These are phyloP conservation scores for Leucaena leucocephala DNA, from an alignment of 306 rosid species.

Conservation along the genomic window DNA sequence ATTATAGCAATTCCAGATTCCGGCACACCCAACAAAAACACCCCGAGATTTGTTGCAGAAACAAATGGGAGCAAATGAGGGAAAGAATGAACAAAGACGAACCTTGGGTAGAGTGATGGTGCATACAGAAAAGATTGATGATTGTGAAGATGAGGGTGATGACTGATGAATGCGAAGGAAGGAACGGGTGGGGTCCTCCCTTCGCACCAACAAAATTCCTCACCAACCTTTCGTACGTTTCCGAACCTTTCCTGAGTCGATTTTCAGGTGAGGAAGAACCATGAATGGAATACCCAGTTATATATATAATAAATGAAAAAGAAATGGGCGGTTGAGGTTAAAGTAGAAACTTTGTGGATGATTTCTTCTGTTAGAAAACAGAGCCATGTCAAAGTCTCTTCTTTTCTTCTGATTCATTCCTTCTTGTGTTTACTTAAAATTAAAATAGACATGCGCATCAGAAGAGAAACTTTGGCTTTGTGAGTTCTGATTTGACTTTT, in stretches of 20 bases:
- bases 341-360: background rate
- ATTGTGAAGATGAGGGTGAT: background rate
- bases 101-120: background rate
- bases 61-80: background rate
- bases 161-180: background rate
- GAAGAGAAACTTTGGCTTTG: background rate
- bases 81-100: background rate
- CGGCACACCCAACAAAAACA: background rate
- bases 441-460: background rate
- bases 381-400: background rate
- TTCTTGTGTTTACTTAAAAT: background rate
- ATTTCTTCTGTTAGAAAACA: background rate
- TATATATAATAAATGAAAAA: background rate
- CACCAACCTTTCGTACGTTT: background rate
- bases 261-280: background rate
- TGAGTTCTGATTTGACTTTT: background rate
- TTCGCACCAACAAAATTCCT: conserved; percentile 4
- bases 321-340: conserved; percentile 1
- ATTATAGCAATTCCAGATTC: background rate
- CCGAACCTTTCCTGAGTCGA: background rate
- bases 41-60: background rate
- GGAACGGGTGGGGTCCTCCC: background rate
- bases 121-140: background rate
- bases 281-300: background rate
- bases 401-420: background rate